Conservation (phyloP, 768 basidiomycete species). For the Serendipita vermifera region DNA sequence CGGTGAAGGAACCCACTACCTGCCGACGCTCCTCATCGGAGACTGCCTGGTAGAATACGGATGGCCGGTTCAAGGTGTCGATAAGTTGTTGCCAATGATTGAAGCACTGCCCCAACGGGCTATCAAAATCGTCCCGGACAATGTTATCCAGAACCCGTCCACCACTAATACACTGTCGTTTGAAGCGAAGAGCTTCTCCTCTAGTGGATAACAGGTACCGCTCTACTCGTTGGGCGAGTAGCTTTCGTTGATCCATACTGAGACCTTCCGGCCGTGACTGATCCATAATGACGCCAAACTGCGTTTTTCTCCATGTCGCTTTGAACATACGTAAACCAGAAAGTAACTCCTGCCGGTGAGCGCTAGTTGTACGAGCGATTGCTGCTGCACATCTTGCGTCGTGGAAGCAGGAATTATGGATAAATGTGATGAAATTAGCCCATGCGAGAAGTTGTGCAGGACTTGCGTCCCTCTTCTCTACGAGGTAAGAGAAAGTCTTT, state of each 20-base stretch:
- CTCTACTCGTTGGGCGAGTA: not conserved
- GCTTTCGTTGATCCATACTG: not conserved
- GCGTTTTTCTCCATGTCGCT: slow-evolving; percentile 29
- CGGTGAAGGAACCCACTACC: slow-evolving; percentile 25
- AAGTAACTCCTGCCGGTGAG: slow-evolving; percentile 39
- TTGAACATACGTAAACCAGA: slow-evolving; percentile 34
- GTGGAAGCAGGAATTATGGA: slow-evolving; percentile 32
- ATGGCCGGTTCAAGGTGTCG: not conserved
- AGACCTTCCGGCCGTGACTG: slow-evolving; percentile 20
- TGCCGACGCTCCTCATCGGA: slow-evolving; percentile 40
- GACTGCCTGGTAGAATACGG: slow-evolving; percentile 35
- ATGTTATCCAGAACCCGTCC: no score
- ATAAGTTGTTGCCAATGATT: not conserved
- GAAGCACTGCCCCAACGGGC: not conserved
- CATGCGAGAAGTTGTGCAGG: slow-evolving; percentile 29
- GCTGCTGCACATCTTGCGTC: slow-evolving; percentile 36
- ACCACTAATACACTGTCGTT: no score
- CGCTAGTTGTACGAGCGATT: slow-evolving; percentile 37
- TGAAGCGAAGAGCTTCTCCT: no score
- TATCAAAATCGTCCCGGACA: not conserved
- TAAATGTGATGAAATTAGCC: slow-evolving; percentile 35
- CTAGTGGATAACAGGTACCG: not conserved
- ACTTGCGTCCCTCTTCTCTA: slow-evolving; percentile 17
- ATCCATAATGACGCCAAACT: slow-evolving; percentile 36
- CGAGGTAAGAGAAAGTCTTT: slow-evolving; percentile 29